Evolutionary conservation across 179 eudicot species (phyloP), one percentile per base, ranked within the genome.

Genomic region (Beta lomatogona): DNA sequence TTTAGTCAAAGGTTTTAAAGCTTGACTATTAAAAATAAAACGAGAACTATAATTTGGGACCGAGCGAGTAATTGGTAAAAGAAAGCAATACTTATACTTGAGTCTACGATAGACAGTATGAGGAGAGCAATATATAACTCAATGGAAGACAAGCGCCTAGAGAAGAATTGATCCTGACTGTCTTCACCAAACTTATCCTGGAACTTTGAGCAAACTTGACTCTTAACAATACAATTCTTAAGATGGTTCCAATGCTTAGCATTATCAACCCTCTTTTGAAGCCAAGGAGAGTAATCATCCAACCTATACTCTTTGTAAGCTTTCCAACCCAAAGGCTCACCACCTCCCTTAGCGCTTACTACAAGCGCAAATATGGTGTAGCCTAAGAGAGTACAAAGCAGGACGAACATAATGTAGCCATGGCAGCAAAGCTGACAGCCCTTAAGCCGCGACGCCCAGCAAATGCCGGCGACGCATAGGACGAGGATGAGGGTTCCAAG

Each of bases 261-360:
- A 9, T 28, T 31, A 46, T 63, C 61, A 2, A 82, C 72, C 77
- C 80, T 60, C 1, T 82, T 71, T 8, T 59, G 61, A 36, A 82
- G 28, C 84, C 84, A 82, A 57, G 59, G 18, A 9, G 83, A 81
- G 79, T 81, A 81, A 31, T 76, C 79, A 1, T 77, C 76, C 4
- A 81, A 75, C 14, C 54, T 21, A 54, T 81, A 81, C 50, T 81
- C 83, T 74, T 81, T 77, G 28, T 75, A 75, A 11, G 28, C 75
- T 45, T n/a, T 68, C 2, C 79, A 66, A 12, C 60, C 25, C 18
- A 58, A 19, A 3, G 11, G 46, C 1, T 60, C 21, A 2, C 83
- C 80, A 0, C 75, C 79, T 3, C 83, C 83, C 1, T 57, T 18
- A 22, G 45, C 71, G 31, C 79, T 81, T 14, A 81, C 74, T 1